Percentiles rank a stretch among this genome's conserved stretches.
phyloP scores from a whole-genome alignment of 495 filamentous ascomycete species.

The Talaromyces stipitatus region DNA sequence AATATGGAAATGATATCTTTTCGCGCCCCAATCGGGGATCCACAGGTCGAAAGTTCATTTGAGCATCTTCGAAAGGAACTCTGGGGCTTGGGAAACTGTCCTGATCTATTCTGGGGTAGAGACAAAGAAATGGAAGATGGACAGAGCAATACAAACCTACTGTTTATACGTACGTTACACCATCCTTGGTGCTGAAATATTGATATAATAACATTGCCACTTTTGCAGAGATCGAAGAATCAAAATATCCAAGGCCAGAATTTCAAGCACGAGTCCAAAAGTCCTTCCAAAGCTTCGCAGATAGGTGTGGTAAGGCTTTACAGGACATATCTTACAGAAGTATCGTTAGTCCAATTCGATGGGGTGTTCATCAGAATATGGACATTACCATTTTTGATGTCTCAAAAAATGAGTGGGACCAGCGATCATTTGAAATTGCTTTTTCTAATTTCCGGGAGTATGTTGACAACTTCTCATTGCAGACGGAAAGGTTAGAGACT shows the following conservation, averaged over 20 bases:
- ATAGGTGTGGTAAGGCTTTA: slow-evolving; percentile 1
- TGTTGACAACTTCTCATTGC: not conserved
- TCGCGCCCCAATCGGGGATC: not conserved
- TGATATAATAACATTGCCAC: not conserved
- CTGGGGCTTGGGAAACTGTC: not conserved
- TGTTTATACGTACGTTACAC: not conserved
- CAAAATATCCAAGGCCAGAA: not conserved
- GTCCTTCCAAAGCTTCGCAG: slow-evolving; percentile 5
- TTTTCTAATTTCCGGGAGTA: slow-evolving; percentile 6
- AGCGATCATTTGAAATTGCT: slow-evolving; percentile 8
- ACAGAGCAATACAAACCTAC: not conserved
- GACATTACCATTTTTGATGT: slow-evolving; percentile 7
- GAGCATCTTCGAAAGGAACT: not conserved
- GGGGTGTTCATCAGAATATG: slow-evolving; percentile 1
- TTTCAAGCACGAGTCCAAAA: slow-evolving; percentile 2
- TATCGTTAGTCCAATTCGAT: not conserved
- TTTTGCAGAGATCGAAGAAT: not conserved
- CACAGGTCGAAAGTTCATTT: not conserved
- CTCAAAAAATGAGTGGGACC: slow-evolving; percentile 4
- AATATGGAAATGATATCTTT: slow-evolving; percentile 1
- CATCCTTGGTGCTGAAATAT: not conserved
- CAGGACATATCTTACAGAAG: slow-evolving; percentile 3
- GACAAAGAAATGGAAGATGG: not conserved
- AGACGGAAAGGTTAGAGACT: not conserved
- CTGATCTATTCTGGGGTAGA: not conserved